These are phyloP conservation scores for Pyrenochaeta sp. DNA, from an alignment of 2,329 filamentous ascomycete species.

Conservation along the genomic window DNA sequence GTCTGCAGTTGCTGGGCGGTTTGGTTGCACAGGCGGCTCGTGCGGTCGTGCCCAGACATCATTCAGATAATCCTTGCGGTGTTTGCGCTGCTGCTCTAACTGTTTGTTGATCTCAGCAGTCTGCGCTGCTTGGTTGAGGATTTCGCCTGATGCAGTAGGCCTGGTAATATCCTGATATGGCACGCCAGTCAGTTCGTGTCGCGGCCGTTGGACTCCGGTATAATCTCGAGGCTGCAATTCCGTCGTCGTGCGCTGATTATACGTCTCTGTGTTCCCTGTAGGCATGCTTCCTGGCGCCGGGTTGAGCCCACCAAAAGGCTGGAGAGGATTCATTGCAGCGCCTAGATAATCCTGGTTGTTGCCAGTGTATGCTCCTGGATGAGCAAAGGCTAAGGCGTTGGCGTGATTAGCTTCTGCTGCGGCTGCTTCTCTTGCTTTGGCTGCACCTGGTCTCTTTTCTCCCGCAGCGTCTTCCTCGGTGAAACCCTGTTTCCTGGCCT, in stretches of 20 bases:
- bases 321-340: constrained; percentile 38
- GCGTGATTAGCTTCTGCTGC: constrained; percentile 68
- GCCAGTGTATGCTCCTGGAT: constrained; percentile 37
- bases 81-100: constrained; percentile 79
- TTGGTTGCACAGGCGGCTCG: constrained; percentile 70
- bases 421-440: constrained; percentile 84
- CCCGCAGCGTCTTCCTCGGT: constrained; percentile 95
- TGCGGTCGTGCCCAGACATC: constrained; percentile 84
- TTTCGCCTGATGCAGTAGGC: constrained; percentile 76
- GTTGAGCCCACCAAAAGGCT: constrained; percentile 64
- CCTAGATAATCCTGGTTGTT: constrained; percentile 45
- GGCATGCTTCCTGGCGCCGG: constrained; percentile 75
- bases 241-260: constrained; percentile 80
- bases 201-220: constrained; percentile 80
- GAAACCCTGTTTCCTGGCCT: constrained; percentile 96
- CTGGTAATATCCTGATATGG: constrained; percentile 85
- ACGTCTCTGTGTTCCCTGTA: constrained; percentile 67
- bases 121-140: constrained; percentile 85
- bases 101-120: constrained; percentile 90
- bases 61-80: constrained; percentile 80
- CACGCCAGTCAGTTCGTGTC: constrained; percentile 87
- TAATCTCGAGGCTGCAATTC: constrained; percentile 81
- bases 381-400: constrained; percentile 53
- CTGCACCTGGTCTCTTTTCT: constrained; percentile 91
- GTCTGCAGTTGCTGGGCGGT: constrained; percentile 49